Evolutionary conservation across 805 yeast genomes (phyloP).

Genomic region (Allodekkera sacchari): DNA sequence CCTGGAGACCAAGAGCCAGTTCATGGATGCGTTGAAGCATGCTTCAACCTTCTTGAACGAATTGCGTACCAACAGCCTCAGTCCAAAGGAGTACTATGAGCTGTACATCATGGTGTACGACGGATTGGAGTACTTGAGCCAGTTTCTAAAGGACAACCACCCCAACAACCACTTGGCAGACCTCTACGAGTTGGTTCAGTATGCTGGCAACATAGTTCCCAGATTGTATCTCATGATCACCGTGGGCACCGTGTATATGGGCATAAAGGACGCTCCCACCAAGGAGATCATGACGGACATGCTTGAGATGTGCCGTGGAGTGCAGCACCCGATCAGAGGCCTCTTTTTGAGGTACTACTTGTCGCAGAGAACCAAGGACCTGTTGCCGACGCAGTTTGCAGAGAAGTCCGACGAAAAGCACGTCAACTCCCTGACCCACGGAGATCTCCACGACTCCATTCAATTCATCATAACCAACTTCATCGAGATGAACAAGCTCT

Average conservation of each 20-base stretch:
- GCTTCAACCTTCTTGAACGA: constrained; percentile 78
- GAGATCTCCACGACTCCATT: constrained; percentile 56
- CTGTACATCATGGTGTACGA: constrained; percentile 79
- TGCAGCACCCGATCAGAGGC: constrained; percentile 92
- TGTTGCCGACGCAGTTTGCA: constrained; percentile 34
- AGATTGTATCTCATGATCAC: constrained; percentile 91
- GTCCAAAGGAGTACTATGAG: constrained; percentile 92
- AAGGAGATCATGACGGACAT: constrained; percentile 87
- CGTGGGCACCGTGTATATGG: constrained; percentile 84
- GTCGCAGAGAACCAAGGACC: constrained; percentile 71
- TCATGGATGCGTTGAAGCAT: constrained; percentile 84
- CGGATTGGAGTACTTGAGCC: constrained; percentile 60
- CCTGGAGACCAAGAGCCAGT: constrained; percentile 51
- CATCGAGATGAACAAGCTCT: constrained; percentile 93
- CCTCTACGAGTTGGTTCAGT: constrained; percentile 88
- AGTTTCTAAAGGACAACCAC: constrained; percentile 58
- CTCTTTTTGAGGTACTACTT: constrained; percentile 83
- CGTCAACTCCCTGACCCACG: constrained; percentile 6
- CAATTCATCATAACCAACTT: constrained; percentile 79
- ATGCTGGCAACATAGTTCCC: constrained; percentile 89
- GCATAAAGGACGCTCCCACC: constrained; percentile 67
- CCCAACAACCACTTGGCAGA: constrained; percentile 73
- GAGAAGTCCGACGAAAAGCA: constrained; percentile 10
- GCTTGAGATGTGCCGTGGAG: constrained; percentile 97
- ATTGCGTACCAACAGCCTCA: constrained; percentile 61